Percentiles rank a stretch among this genome's conserved stretches.
These are phyloP conservation scores for Suhomyces maxii DNA, from an alignment of 1,139 yeast genomes.

Conservation along the genomic window DNA sequence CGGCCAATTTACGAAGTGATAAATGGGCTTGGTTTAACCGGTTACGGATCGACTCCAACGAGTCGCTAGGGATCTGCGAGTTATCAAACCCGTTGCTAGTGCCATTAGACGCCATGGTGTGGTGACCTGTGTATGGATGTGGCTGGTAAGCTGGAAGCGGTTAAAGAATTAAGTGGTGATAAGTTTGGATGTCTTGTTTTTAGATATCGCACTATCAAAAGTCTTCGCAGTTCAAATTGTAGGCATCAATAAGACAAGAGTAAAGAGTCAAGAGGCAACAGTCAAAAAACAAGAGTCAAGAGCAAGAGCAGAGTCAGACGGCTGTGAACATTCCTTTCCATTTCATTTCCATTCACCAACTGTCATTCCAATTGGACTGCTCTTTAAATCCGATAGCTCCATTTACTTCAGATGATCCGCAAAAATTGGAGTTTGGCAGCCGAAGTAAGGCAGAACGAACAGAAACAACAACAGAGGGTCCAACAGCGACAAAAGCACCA, in stretches of 20 bases:
- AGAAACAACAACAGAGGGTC: slow-evolving; percentile 35
- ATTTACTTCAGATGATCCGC: slow-evolving; percentile 34
- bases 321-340: no score
- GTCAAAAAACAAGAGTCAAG: no score
- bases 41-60: slow-evolving; percentile 45
- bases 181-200: no score
- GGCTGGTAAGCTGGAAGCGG: neutral
- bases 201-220: no score
- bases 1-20: slow-evolving; percentile 44
- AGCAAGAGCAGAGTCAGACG: no score
- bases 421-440: slow-evolving; percentile 46
- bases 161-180: neutral
- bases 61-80: slow-evolving; percentile 37
- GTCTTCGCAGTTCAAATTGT: no score
- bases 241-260: no score
- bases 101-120: slow-evolving; percentile 3
- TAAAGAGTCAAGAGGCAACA: no score
- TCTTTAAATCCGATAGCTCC: neutral
- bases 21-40: slow-evolving; percentile 46
- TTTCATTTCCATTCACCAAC: no score
- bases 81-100: slow-evolving; percentile 16
- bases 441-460: slow-evolving; percentile 41
- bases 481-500: slow-evolving; percentile 43
- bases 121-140: neutral
- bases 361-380: no score